Percentiles rank a stretch among this genome's conserved stretches.
These are phyloP conservation scores for Aspergillus haitiensis DNA, from an alignment of 495 filamentous ascomycete genomes.

Conservation along the genomic window DNA sequence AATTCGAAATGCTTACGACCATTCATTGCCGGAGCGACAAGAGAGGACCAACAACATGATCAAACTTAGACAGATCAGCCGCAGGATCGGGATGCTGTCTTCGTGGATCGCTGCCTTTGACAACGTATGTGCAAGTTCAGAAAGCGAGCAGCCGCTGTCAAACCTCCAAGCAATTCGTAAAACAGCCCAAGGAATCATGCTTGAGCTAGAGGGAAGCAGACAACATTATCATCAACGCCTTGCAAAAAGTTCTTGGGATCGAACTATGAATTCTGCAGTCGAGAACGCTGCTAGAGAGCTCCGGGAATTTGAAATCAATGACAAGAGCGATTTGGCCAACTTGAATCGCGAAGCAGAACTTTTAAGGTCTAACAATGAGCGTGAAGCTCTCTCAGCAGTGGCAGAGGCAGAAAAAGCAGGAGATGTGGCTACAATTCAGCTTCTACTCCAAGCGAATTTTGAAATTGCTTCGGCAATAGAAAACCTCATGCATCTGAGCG, in stretches of 20 bases:
- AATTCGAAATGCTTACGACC: slow-evolving; percentile 80
- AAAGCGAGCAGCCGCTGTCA: slow-evolving; percentile 63
- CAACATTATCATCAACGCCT: slow-evolving; percentile 86
- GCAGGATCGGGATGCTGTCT: slow-evolving; percentile 77
- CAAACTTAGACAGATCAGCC: slow-evolving; percentile 78
- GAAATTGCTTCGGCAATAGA: slow-evolving; percentile 81
- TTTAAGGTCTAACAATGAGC: slow-evolving; percentile 76
- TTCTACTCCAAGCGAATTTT: slow-evolving; percentile 84
- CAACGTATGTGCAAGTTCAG: slow-evolving; percentile 67
- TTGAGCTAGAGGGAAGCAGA: slow-evolving; percentile 84
- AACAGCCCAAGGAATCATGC: slow-evolving; percentile 79
- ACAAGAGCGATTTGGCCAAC: slow-evolving; percentile 68
- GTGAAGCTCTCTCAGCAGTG: slow-evolving; percentile 75
- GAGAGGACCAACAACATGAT: slow-evolving; percentile 80
- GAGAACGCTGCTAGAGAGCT: slow-evolving; percentile 81
- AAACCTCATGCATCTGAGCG: slow-evolving; percentile 75
- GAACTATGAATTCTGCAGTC: slow-evolving; percentile 79
- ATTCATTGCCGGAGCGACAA: slow-evolving; percentile 73
- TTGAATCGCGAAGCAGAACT: slow-evolving; percentile 81
- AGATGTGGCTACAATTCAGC: slow-evolving; percentile 74
- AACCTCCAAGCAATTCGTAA: slow-evolving; percentile 77
- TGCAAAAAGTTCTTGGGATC: slow-evolving; percentile 79
- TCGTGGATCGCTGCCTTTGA: slow-evolving; percentile 95
- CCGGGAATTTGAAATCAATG: slow-evolving; percentile 67
- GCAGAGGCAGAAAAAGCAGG: slow-evolving; percentile 80